Conservation (phyloP, 169 alveolate species). For the Plasmodium relictum region DNA sequence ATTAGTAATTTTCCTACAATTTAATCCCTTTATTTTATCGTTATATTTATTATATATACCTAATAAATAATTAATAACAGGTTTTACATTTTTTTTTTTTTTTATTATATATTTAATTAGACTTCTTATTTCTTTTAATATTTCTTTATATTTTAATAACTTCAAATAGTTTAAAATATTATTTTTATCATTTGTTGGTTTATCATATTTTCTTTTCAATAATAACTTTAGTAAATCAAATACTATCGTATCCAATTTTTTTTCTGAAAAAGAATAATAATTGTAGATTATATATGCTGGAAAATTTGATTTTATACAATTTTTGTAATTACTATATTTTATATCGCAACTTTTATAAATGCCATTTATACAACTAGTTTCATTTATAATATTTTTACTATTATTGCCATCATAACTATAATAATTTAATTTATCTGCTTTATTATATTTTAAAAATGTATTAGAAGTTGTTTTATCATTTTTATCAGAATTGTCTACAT, state of each 20-base stretch:
- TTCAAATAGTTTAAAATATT: neutral
- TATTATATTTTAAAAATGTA: neutral
- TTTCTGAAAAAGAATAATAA: neutral
- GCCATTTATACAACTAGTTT: neutral
- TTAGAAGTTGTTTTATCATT: neutral
- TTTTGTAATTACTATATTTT: too few relatives aligned
- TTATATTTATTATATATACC: slow-evolving; percentile 39
- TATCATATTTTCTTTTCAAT: neutral
- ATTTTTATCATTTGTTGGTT: neutral
- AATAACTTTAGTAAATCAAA: slow-evolving; percentile 32
- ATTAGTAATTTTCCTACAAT: neutral
- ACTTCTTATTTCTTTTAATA: slow-evolving; percentile 44
- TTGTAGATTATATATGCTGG: neutral
- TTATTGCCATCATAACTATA: neutral
- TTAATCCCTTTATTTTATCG: slow-evolving; percentile 3
- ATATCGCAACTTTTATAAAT: neutral
- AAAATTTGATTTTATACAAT: neutral
- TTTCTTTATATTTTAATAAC: slow-evolving; percentile 39
- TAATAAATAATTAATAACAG: slow-evolving; percentile 36
- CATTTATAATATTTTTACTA: neutral
- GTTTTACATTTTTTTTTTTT: slow-evolving; percentile 37
- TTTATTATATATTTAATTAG: slow-evolving; percentile 18
- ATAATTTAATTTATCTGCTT: neutral
- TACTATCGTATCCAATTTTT: slow-evolving; percentile 18
- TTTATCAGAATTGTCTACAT: too few relatives aligned